Evolutionary conservation across 805 yeast genomes (phyloP).

Genomic region (Cyberlindnera saturnus): DNA sequence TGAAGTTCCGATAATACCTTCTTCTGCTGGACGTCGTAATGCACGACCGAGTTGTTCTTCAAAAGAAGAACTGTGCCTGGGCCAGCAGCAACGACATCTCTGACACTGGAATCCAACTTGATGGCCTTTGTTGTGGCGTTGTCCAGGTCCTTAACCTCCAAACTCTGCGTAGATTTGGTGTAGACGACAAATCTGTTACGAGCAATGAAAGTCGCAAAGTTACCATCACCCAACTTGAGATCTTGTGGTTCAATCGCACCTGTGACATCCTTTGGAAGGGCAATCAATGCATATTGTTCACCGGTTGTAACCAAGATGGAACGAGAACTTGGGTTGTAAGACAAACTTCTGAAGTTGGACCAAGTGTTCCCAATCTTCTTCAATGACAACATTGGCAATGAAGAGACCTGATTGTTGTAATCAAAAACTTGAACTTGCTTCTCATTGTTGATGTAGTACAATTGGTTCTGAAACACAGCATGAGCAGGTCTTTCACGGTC

Average conservation of each 20-base stretch:
- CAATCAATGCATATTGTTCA: conserved; percentile 65
- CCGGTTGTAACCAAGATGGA: conserved; percentile 80
- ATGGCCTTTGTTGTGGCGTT: conserved; percentile 79
- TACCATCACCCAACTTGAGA: conserved; percentile 72
- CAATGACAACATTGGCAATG: conserved; percentile 77
- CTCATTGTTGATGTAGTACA: conserved; percentile 74
- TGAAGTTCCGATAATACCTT: conserved; percentile 63
- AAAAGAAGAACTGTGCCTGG: conserved; percentile 80
- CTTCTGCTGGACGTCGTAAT: conserved; percentile 91
- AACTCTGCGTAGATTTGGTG: conserved; percentile 52
- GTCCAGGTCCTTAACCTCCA: conserved; percentile 78
- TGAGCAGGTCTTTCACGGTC: conserved; percentile 98
- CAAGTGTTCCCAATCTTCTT: conserved; percentile 81
- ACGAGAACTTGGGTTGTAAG: conserved; percentile 90
- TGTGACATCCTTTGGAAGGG: conserved; percentile 77
- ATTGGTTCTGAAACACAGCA: conserved; percentile 60
- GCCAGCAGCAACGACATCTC: conserved; percentile 69
- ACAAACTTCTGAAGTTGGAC: conserved; percentile 77
- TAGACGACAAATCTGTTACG: conserved; percentile 91
- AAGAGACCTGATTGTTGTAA: conserved; percentile 52
- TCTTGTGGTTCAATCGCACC: conserved; percentile 94
- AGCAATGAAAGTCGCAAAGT: conserved; percentile 84
- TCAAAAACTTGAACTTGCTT: conserved; percentile 82
- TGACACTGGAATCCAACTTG: conserved; percentile 59
- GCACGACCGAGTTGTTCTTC: conserved; percentile 64